These are phyloP conservation scores for Tulasnella sp. DNA, from an alignment of 768 basidiomycete species.

Conservation along the genomic window DNA sequence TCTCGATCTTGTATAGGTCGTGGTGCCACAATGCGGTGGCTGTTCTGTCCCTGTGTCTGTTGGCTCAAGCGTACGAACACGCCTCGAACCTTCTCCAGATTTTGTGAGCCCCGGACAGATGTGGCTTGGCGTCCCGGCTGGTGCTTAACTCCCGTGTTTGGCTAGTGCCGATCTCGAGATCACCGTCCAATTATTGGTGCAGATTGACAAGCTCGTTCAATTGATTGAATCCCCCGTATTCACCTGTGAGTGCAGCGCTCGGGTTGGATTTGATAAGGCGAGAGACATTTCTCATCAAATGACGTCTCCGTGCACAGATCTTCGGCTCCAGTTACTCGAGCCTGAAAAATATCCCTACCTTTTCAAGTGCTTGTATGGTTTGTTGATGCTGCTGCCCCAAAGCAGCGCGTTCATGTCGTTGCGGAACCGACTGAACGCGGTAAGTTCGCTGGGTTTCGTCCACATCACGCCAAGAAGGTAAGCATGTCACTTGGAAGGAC, in stretches of 20 bases:
- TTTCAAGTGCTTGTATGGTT: slow-evolving; percentile 95
- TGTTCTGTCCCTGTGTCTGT: slow-evolving; percentile 89
- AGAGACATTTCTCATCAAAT: neutral
- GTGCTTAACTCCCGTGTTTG: neutral
- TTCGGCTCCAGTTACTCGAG: slow-evolving; percentile 90
- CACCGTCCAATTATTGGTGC: slow-evolving; percentile 89
- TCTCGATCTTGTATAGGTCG: slow-evolving; percentile 88
- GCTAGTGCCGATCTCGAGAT: slow-evolving; percentile 91
- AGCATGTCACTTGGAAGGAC: slow-evolving; percentile 33
- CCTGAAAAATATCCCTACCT: slow-evolving; percentile 95
- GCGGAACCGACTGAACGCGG: slow-evolving; percentile 88
- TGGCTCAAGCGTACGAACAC: slow-evolving; percentile 98
- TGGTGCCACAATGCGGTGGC: slow-evolving; percentile 99
- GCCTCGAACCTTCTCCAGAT: slow-evolving; percentile 94
- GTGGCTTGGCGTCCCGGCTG: neutral
- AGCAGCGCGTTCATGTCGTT: slow-evolving; percentile 94
- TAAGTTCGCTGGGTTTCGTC: slow-evolving; percentile 90
- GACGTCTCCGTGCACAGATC: slow-evolving; percentile 44
- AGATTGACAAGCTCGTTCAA: slow-evolving; percentile 96
- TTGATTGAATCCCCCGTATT: slow-evolving; percentile 98
- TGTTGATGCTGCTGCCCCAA: slow-evolving; percentile 95
- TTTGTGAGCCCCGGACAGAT: slow-evolving; percentile 56
- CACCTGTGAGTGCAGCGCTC: slow-evolving; percentile 64
- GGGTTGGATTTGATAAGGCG: neutral
- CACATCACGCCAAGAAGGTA: slow-evolving; percentile 86